phyloP scores from a whole-genome alignment of 768 basidiomycete species.

The Hebeloma cylindrosporum region DNA sequence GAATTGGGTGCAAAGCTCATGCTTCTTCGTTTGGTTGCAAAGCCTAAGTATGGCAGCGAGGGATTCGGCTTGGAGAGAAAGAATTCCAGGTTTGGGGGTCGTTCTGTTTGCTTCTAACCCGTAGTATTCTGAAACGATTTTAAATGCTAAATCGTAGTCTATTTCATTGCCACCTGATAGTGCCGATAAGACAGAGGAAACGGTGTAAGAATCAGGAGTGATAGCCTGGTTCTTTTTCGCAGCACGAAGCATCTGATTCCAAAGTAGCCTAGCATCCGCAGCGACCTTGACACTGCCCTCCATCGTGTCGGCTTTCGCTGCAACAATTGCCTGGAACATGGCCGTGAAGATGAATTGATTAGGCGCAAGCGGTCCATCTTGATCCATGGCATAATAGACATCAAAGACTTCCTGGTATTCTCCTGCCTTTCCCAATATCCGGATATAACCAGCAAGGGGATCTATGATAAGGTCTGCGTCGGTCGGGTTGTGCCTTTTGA shows the following conservation, averaged over 20 bases:
- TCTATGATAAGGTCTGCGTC: slow-evolving; percentile 48
- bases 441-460: slow-evolving; percentile 63
- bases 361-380: slow-evolving; percentile 62
- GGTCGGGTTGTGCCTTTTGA: slow-evolving; percentile 47
- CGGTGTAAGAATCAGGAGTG: slow-evolving; percentile 51
- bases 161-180: slow-evolving; percentile 53
- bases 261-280: slow-evolving; percentile 69
- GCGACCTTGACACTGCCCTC: slow-evolving; percentile 44
- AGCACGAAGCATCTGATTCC: slow-evolving; percentile 62
- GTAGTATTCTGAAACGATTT: slow-evolving; percentile 60
- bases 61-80: slow-evolving; percentile 46
- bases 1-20: slow-evolving; percentile 53
- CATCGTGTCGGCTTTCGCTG: slow-evolving; percentile 25
- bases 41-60: slow-evolving; percentile 55
- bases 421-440: slow-evolving; percentile 60
- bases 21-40: slow-evolving; percentile 51
- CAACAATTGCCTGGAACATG: slow-evolving; percentile 55
- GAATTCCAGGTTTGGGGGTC: slow-evolving; percentile 33
- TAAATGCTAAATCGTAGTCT: slow-evolving; percentile 68
- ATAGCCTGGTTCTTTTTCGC: slow-evolving; percentile 46
- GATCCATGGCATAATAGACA: slow-evolving; percentile 66
- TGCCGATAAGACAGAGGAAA: slow-evolving; percentile 52
- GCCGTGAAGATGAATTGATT: slow-evolving; percentile 61
- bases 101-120: slow-evolving; percentile 55
- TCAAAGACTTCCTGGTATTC: slow-evolving; percentile 71